Base-by-base conservation (phyloP, 768 basidiomycete genomes). In the Collybia sordida region DNA sequence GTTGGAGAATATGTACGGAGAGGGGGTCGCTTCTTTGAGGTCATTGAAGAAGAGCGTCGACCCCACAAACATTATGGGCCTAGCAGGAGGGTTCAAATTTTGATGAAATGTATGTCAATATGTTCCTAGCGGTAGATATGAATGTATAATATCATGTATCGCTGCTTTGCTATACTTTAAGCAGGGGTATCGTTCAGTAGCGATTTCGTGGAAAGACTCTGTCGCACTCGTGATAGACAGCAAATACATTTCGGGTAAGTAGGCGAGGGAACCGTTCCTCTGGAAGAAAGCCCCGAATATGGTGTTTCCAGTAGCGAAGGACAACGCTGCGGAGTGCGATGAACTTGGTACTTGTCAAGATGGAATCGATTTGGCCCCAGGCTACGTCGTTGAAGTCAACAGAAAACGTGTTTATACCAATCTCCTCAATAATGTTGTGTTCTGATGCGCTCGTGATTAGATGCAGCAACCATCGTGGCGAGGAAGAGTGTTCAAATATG, bases 21-120 rank as follows among this genome's bases (percentile, higher is more conserved):
- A 38, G 3, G 79, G 84, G 50, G 43, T 87, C 2, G 58, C 59
- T 11, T 60, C 40, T 42, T 56, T 86, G 51, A 53, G 59, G 47
- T 53, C 47, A 9, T 61, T 85, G 15, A 81, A 78, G 58, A 57
- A 52, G 48, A 47, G 40, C 19, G 70, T 80, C 45, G 86, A 88
- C 61, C 85, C 85, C 0, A 44, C 65, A 8, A 72, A 80, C 56
- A 72, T 86, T 35, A 88, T 88, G 84, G 76, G 73, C 15, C 74
- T 85, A n/a, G 73, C 85, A 17, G 85, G 85, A 4, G 86, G 85
- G 7, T 86, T 76, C 63, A 86, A 83, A 64, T 65, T 81, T 38
- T 74, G 54, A 68, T 12, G 31, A 31, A 14, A 14, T 11, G 31
- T n/a, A n/a, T n/a, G n/a, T n/a, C n/a, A n/a, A n/a, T n/a, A n/a